Percentiles rank a stretch among this genome's conserved stretches.
Conservation (phyloP, 2,329 filamentous ascomycete genomes). For the Trichophyton equinum region DNA sequence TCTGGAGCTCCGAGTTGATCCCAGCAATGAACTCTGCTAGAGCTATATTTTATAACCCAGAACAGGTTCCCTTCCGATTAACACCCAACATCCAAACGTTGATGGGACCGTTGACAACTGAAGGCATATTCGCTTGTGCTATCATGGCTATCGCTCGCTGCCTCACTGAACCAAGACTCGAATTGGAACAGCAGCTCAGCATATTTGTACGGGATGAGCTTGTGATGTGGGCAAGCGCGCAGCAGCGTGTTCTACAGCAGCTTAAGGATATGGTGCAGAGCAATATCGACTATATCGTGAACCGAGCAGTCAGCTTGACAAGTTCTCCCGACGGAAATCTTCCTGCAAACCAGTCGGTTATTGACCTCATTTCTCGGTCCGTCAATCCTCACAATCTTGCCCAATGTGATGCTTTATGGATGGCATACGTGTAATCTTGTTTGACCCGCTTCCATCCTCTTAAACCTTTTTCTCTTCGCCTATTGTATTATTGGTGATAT, state of each 20-base stretch:
- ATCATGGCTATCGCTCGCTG: constrained; percentile 95
- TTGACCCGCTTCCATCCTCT: not conserved
- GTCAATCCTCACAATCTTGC: constrained; percentile 84
- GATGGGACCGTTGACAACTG: constrained; percentile 89
- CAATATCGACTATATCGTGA: constrained; percentile 86
- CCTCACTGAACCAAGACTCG: constrained; percentile 65
- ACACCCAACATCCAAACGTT: constrained; percentile 92
- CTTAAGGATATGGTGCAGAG: constrained; percentile 66
- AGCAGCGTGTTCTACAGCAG: constrained; percentile 53
- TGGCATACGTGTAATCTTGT: constrained; percentile 59
- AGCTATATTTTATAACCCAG: constrained; percentile 86
- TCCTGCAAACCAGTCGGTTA: constrained; percentile 91
- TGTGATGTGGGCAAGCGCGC: constrained; percentile 86
- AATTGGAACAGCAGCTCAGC: constrained; percentile 88
- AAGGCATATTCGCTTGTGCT: constrained; percentile 89
- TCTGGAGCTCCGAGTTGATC: constrained; percentile 93
- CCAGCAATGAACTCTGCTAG: constrained; percentile 74
- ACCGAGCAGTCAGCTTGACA: constrained; percentile 73
- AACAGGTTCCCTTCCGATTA: constrained; percentile 91
- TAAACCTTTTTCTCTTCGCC: constrained; percentile 27
- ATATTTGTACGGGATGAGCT: constrained; percentile 97
- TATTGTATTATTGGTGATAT: not conserved
- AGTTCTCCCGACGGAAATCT: constrained; percentile 63
- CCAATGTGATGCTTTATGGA: constrained; percentile 87
- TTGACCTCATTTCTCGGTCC: constrained; percentile 83